Evolutionary conservation across 441 rosid species (phyloP).

Genomic region (Populus hybrid): DNA sequence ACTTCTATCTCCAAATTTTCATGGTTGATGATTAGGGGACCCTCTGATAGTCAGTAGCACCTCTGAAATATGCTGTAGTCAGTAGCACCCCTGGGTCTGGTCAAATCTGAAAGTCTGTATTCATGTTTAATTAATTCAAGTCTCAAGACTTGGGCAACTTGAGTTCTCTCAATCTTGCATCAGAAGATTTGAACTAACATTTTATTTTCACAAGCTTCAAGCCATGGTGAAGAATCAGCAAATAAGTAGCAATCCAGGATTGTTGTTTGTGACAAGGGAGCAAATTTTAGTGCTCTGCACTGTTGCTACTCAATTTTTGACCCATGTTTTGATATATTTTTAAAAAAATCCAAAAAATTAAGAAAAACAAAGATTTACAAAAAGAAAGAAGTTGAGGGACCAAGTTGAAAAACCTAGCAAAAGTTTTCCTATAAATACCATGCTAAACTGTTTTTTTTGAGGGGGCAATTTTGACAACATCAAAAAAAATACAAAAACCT

Average conservation of each 20-base stretch:
- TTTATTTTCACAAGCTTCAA: background rate
- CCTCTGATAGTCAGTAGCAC: background rate
- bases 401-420: too few species aligned
- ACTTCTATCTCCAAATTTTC: background rate
- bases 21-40: background rate
- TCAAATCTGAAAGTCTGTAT: background rate
- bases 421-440: too few species aligned
- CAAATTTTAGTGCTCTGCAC: background rate
- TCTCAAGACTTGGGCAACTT: background rate
- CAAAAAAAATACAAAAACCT: too few species aligned
- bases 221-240: background rate
- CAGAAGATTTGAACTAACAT: background rate
- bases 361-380: too few species aligned
- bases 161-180: background rate
- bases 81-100: background rate
- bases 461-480: too few species aligned
- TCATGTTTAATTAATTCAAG: background rate
- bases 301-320: too few species aligned
- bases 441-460: too few species aligned
- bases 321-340: too few species aligned
- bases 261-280: background rate
- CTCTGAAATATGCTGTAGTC: background rate
- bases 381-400: too few species aligned
- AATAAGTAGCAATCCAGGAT: background rate
- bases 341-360: too few species aligned